Percentiles rank a stretch among this genome's conserved stretches.
These are phyloP conservation scores for Fusarium sp. DNA, from an alignment of 2,329 filamentous ascomycete species.

Conservation along the genomic window DNA sequence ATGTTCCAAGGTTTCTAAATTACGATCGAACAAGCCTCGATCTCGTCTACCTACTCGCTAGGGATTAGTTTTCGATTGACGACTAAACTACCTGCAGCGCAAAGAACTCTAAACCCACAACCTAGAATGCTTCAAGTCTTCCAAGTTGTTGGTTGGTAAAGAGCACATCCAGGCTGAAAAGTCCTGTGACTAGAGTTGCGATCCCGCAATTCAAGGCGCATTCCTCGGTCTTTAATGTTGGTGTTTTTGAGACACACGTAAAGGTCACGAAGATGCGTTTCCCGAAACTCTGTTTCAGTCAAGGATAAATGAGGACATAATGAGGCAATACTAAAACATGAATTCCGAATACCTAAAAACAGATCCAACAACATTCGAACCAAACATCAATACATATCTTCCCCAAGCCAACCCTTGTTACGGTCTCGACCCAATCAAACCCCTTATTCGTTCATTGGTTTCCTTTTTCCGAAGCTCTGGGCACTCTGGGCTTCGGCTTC, in stretches of 20 bases:
- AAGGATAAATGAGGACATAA: not conserved
- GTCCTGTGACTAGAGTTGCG: not conserved
- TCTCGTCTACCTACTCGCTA: not conserved
- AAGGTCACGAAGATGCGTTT: not conserved
- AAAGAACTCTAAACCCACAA: not conserved
- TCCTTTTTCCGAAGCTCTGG: not conserved
- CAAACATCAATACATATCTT: not conserved
- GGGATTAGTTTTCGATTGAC: not conserved
- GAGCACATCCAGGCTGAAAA: not conserved
- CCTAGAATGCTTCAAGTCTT: not conserved
- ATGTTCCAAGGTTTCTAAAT: not conserved
- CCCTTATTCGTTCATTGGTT: not conserved
- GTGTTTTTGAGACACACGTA: not conserved
- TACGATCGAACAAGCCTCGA: not conserved
- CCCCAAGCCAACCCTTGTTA: not conserved
- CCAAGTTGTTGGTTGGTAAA: not conserved
- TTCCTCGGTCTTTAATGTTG: not conserved
- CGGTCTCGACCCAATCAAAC: too few species aligned
- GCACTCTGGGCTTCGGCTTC: not conserved
- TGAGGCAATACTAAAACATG: not conserved
- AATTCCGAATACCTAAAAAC: not conserved
- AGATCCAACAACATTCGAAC: not conserved
- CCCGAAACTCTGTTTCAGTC: not conserved
- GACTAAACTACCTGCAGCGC: not conserved
- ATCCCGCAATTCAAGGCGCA: not conserved